Percentiles rank a stretch among this genome's conserved stretches.
Conservation (phyloP, 176 grass and related monocot genomes). For the Eleusine indica region DNA sequence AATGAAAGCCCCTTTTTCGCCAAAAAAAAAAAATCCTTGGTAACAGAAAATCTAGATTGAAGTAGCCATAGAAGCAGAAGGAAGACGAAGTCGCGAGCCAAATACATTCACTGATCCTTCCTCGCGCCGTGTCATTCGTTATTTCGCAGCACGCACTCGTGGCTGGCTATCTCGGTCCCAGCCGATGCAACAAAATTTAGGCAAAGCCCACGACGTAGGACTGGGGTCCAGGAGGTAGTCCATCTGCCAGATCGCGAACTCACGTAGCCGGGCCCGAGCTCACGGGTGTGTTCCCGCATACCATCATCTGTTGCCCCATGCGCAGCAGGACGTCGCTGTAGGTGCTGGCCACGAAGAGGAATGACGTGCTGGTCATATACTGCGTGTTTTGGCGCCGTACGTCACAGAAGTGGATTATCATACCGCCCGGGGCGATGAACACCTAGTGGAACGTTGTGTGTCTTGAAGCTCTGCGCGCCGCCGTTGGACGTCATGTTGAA, state of each 20-base stretch:
- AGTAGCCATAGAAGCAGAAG: no score
- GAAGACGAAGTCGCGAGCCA: no score
- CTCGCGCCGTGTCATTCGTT: no score
- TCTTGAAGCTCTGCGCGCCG: slow-evolving; percentile 71
- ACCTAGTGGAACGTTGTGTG: slow-evolving; percentile 63
- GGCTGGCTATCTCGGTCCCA: no score
- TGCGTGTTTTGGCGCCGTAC: slow-evolving; percentile 85
- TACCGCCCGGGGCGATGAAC: slow-evolving; percentile 75
- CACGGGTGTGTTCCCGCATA: slow-evolving; percentile 57
- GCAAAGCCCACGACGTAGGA: slow-evolving; percentile 84
- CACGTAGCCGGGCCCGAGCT: slow-evolving; percentile 44
- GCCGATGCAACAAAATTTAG: no score
- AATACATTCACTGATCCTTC: no score
- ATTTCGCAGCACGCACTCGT: no score
- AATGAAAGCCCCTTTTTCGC: no score
- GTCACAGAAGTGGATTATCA: slow-evolving; percentile 75
- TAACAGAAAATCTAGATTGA: no score
- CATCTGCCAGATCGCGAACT: slow-evolving; percentile 91
- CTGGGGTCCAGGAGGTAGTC: slow-evolving; percentile 87
- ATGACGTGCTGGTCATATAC: slow-evolving; percentile 77
- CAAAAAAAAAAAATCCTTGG: no score
- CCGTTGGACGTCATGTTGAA: slow-evolving; percentile 55
- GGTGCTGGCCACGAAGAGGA: slow-evolving; percentile 52
- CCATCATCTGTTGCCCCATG: slow-evolving; percentile 48
- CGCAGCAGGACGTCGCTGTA: slow-evolving; percentile 74